These are phyloP conservation scores for Colletotrichum karsti DNA, from an alignment of 2,329 filamentous ascomycete species.

Conservation along the genomic window DNA sequence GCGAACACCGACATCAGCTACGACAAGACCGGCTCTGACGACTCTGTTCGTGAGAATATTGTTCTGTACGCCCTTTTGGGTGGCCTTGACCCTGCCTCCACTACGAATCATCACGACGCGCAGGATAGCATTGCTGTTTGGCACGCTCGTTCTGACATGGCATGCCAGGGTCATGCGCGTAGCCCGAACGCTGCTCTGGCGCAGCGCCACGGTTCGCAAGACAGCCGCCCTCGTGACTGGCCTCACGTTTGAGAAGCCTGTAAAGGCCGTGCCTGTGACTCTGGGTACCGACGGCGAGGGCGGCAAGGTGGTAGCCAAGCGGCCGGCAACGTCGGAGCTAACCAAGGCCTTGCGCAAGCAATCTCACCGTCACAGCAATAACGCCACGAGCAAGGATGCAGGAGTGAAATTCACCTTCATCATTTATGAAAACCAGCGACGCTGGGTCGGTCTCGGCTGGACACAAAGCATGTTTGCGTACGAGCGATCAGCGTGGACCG, in stretches of 20 bases:
- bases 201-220: conserved; percentile 78
- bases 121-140: conserved; percentile 83
- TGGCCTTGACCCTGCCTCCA: conserved; percentile 82
- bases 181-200: conserved; percentile 88
- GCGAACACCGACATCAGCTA: conserved; percentile 88
- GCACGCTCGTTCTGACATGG: conserved; percentile 89
- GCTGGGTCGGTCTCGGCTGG: conserved; percentile 96
- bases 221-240: conserved; percentile 81
- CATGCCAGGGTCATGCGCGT: conserved; percentile 89
- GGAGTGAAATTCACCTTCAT: conserved; percentile 97
- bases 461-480: conserved; percentile 91
- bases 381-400: conserved; percentile 64
- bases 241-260: conserved; percentile 71
- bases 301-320: conserved; percentile 38
- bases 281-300: conserved; percentile 8
- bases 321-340: conserved; percentile 52
- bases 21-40: conserved; percentile 88
- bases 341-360: conserved; percentile 51
- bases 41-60: conserved; percentile 90
- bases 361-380: conserved; percentile 32
- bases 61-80: conserved; percentile 88
- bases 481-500: conserved; percentile 91
- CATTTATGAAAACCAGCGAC: conserved; percentile 93
- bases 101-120: conserved; percentile 87
- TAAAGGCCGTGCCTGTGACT: conserved; percentile 37